Conservation (phyloP, 352 stramenopile genomes). For the Phytophthora sp. region DNA sequence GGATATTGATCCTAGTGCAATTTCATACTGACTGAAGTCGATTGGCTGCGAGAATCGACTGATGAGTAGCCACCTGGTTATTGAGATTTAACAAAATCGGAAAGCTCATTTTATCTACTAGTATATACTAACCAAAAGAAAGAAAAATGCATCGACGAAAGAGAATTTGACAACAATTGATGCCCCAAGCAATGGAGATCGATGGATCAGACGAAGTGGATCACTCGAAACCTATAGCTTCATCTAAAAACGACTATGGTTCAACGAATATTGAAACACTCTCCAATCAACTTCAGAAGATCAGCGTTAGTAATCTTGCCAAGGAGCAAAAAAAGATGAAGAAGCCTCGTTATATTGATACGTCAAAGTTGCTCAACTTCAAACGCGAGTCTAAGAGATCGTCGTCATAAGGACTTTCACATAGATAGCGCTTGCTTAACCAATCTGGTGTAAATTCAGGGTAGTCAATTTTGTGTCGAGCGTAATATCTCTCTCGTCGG, state of each 20-base stretch:
- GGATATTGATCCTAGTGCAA: too few species aligned
- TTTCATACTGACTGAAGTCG: too few species aligned
- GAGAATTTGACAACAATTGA: background rate
- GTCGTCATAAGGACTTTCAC: too few species aligned
- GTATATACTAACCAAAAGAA: background rate
- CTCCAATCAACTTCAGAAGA: conserved; percentile 14
- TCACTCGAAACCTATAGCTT: background rate
- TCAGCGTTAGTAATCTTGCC: conserved; percentile 4
- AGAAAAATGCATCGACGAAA: background rate
- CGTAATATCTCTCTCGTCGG: too few species aligned
- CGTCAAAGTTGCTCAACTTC: conserved; percentile 7
- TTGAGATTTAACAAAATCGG: background rate
- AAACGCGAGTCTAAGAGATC: too few species aligned
- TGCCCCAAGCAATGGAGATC: conserved; percentile 14
- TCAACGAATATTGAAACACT: conserved; percentile 17
- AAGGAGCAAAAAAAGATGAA: conserved; percentile 2
- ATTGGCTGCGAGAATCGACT: too few species aligned
- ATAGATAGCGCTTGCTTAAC: too few species aligned
- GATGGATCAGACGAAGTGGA: too few species aligned
- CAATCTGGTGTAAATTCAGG: too few species aligned
- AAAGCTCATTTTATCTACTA: background rate
- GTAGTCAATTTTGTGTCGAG: too few species aligned
- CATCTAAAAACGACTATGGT: conserved; percentile 4
- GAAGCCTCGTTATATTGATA: conserved; percentile 10
- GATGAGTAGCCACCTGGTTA: background rate